Base-by-base conservation (phyloP, 352 stramenopile species). In the Pythium scleroteichum region DNA sequence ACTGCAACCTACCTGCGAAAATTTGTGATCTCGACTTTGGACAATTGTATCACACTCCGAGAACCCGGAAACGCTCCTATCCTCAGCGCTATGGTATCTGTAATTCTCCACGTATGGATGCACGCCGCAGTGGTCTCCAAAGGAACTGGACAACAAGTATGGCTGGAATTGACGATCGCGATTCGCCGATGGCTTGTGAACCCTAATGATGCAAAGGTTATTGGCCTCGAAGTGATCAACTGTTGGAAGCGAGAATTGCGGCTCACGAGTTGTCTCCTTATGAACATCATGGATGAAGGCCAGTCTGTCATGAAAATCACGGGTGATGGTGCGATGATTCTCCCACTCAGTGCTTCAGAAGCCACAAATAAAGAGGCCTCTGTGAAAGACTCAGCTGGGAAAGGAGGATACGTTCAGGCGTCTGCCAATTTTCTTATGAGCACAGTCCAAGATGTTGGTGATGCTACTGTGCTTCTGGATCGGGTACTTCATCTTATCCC, bases 101-200 rank as follows among this genome's bases (percentile, higher is more conserved):
- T 93, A 38, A 82, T 94, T 39, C 55, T 93, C 22, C 85, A 95
- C 50, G 85, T 93, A 22, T 95, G 84, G 84, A 95, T 95, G 74
- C 86, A 95, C 51, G 85, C 84, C 0, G 72, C 79, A 14, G 69
- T 91, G 17, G 66, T 76, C 2, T 72, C 71, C 3, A 89, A 90
- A 39, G 52, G 79, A 20, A 78, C 68, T 19, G 74, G 76, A 6
- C 72, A 85, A 10, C 81, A 91, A 40, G 71, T 94, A 0, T 95
- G 86, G 86, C 76, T 92, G 45, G 86, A 95, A 27, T 64, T 95
- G 12, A 88, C 81, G 0, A 82, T 93, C 38, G 81, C 82, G 1
- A 87, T 95, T 33, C 73, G 84, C 0, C 84, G 85, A 4, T 95
- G 86, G 86, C 67, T 95, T 10, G 72, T 90, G 0, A 89, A 78